These are phyloP conservation scores for Fusarium oligoseptatum DNA, from an alignment of 2,329 filamentous ascomycete genomes.

Conservation along the genomic window DNA sequence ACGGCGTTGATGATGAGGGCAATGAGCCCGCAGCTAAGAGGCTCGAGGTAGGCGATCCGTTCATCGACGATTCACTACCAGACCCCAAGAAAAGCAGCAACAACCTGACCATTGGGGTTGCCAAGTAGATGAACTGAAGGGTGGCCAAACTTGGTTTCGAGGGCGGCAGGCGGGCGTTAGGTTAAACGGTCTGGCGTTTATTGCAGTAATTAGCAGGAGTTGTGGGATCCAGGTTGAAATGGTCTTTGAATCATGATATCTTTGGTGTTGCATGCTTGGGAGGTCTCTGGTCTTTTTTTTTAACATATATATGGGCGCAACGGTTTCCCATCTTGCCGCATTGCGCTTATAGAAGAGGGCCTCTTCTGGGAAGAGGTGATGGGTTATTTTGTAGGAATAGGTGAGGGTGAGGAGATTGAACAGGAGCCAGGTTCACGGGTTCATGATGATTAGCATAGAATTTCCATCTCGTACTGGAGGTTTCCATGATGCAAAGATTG, in stretches of 20 bases:
- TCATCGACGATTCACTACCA: conserved; percentile 45
- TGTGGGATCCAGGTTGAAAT: conserved; percentile 5
- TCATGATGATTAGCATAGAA: conserved; percentile 42
- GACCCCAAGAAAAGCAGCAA: conserved; percentile 19
- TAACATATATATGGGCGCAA: conserved; percentile 7
- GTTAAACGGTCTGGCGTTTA: conserved; percentile 18
- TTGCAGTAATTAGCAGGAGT: conserved; percentile 13
- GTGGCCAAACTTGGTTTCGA: not conserved
- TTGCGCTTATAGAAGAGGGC: conserved; percentile 18
- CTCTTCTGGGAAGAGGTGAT: conserved; percentile 31
- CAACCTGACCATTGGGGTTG: conserved; percentile 9
- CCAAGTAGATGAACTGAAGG: conserved; percentile 15
- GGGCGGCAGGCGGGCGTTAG: not conserved
- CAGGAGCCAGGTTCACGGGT: conserved; percentile 14
- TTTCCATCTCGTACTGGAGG: conserved; percentile 30
- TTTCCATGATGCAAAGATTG: conserved; percentile 13
- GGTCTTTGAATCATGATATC: conserved; percentile 20
- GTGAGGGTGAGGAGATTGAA: conserved; percentile 33
- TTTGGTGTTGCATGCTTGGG: conserved; percentile 13
- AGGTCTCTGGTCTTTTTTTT: conserved; percentile 5
- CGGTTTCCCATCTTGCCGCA: not conserved
- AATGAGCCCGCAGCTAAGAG: conserved; percentile 66
- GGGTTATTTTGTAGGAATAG: conserved; percentile 21
- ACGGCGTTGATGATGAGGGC: conserved; percentile 57
- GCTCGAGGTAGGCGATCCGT: conserved; percentile 64